These are phyloP conservation scores for Jamesozyma lodderae DNA, from an alignment of 805 yeast species.

Conservation along the genomic window DNA sequence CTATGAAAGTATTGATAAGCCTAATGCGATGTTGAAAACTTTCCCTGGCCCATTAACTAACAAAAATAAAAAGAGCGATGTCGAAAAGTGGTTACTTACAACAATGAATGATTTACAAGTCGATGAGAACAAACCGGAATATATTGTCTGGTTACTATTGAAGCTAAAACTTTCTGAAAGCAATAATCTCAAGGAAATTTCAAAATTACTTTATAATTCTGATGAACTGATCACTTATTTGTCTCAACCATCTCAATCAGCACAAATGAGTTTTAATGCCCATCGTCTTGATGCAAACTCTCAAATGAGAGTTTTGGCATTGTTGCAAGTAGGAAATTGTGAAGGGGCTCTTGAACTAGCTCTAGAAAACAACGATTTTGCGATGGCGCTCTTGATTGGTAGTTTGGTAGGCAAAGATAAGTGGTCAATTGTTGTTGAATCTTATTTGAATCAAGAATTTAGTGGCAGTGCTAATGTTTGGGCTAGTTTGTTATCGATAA, in stretches of 20 bases:
- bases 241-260: constrained; percentile 13
- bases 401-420: constrained; percentile 53
- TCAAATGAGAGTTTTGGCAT: constrained; percentile 27
- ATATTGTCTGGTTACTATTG: constrained; percentile 18
- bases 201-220: constrained; percentile 28
- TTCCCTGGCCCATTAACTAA: constrained; percentile 45
- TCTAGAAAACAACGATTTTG: constrained; percentile 59
- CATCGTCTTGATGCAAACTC: constrained; percentile 31
- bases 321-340: constrained; percentile 54
- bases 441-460: constrained; percentile 43
- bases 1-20: constrained; percentile 27
- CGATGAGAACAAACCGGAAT: constrained; percentile 15
- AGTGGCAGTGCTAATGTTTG: constrained; percentile 28
- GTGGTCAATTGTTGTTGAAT: constrained; percentile 50
- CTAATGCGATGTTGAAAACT: constrained; percentile 26
- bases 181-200: constrained; percentile 27
- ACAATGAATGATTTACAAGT: constrained; percentile 20
- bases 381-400: constrained; percentile 65
- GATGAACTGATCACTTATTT: constrained; percentile 22
- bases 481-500: constrained; percentile 38
- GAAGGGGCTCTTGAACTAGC: constrained; percentile 58
- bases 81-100: constrained; percentile 58
- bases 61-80: constrained; percentile 55
- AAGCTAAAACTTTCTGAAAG: constrained; percentile 21
- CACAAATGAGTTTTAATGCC: constrained; percentile 28